Evolutionary conservation across 345 rosid species (phyloP), one percentile per base, ranked within the genome.

Genomic region (Eucalyptus cloeziana): DNA sequence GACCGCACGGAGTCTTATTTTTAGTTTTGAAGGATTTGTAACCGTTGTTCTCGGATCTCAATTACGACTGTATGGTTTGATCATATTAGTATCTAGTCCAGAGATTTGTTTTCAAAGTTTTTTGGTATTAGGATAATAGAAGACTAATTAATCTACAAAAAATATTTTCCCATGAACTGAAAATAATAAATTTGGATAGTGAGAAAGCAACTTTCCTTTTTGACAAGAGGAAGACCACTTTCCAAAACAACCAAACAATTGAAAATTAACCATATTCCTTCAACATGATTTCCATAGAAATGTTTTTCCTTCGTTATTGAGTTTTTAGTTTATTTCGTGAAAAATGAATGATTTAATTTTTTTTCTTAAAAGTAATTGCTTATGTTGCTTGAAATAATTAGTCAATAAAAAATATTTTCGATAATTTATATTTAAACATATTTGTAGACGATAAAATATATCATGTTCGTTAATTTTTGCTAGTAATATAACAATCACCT

Each of bases 381-480:
- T n/a, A 4, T 15, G 4, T 64, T 16, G 9, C 10, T 30, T 7
- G 21, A n/a, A n/a, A n/a, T 64, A 11, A 30, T n/a, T 14, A 8
- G 10, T 64, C 0, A 62, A 30, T 30, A 62, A 62, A 64, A 64
- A 30, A 12, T 14, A 14, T 7, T 64, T 64, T n/a, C 10, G n/a
- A 64, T 7, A n/a, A 64, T 15, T 64, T n/a, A 64, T n/a, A 14
- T 64, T n/a, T 14, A n/a, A 13, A 14, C 7, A n/a, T 64, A 1
- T n/a, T 0, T 0, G 3, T 27, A 30, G 2, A 30, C 1, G 1
- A 13, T n/a, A 64, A 64, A 64, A 64, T n/a, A 64, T 14, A 13
- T n/a, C 4, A 7, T 27, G 37, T 64, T 64, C 3, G 3, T 30
- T 62, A 14, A 27, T 30, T 64, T 64, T 64, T 64, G 37, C 5